phyloP scores from a whole-genome alignment of 371 early-diverging fungal species.

The Apophysomyces sp. region DNA sequence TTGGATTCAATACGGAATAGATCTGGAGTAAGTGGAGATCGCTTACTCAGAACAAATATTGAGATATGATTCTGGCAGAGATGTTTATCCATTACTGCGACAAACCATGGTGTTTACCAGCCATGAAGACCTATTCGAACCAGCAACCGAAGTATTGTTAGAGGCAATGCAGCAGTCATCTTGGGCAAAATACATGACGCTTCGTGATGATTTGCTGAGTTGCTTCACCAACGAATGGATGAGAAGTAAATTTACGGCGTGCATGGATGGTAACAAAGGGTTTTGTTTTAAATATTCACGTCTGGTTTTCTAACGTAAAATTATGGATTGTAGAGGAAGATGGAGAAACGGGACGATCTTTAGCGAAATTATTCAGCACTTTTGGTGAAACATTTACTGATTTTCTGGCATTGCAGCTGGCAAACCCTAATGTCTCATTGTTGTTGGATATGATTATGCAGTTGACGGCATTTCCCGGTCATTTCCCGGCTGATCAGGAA shows the following conservation, averaged over 20 bases:
- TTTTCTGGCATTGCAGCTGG: constrained; percentile 50
- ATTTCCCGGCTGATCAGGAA: constrained; percentile 71
- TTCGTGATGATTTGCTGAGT: constrained; percentile 51
- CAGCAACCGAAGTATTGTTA: constrained; percentile 52
- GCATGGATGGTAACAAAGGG: constrained; percentile 39
- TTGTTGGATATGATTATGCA: constrained; percentile 68
- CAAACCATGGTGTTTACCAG: constrained; percentile 39
- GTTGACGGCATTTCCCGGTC: constrained; percentile 69
- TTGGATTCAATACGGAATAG: constrained; percentile 65
- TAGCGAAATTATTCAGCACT: constrained; percentile 62
- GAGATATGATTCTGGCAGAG: constrained; percentile 15
- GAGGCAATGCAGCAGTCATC: constrained; percentile 52
- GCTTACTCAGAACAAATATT: neutral
- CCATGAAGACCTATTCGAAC: constrained; percentile 46
- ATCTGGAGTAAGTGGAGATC: constrained; percentile 47
- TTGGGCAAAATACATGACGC: constrained; percentile 34
- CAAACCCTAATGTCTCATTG: constrained; percentile 41
- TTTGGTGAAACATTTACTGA: constrained; percentile 76
- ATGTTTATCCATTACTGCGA: constrained; percentile 41
- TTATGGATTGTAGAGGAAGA: constrained; percentile 38
- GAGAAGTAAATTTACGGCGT: constrained; percentile 37
- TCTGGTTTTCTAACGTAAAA: neutral
- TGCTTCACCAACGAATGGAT: constrained; percentile 59
- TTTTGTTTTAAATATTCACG: neutral
- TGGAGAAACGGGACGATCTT: constrained; percentile 52